Evolutionary conservation across 2,329 filamentous ascomycete species (phyloP).

Genomic region (Plenodomus tracheiphilus): DNA sequence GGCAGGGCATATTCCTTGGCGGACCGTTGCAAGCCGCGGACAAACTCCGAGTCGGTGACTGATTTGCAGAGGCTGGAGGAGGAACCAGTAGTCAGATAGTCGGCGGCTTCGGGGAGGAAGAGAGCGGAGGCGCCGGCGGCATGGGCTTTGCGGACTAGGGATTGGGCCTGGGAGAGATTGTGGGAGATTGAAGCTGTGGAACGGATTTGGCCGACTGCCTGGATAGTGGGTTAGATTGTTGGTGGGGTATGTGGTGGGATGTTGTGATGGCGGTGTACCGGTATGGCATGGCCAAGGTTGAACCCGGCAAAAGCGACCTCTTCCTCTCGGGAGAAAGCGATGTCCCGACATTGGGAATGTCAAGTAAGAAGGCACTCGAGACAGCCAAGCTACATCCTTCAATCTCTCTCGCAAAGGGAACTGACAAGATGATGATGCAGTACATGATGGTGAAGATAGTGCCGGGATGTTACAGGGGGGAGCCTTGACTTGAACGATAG

Average conservation of each 20-base stretch:
- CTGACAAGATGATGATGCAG: neutral
- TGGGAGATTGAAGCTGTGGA: slow-evolving; percentile 76
- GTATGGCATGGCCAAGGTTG: no score
- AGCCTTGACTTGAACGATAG: neutral
- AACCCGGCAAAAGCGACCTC: no score
- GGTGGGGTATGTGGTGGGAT: neutral
- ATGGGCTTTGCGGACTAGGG: slow-evolving; percentile 72
- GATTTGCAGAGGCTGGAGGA: slow-evolving; percentile 72
- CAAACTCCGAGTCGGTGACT: slow-evolving; percentile 69
- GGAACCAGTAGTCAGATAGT: slow-evolving; percentile 77
- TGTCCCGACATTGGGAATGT: no score
- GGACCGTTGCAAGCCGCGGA: slow-evolving; percentile 71
- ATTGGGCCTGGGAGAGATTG: slow-evolving; percentile 79
- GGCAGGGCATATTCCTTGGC: slow-evolving; percentile 67
- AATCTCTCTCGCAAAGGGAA: no score
- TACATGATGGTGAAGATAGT: neutral
- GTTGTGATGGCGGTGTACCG: neutral
- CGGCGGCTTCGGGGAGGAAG: slow-evolving; percentile 91
- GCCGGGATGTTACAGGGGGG: neutral
- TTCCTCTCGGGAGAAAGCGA: no score
- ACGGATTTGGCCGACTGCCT: slow-evolving; percentile 90
- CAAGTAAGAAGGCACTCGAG: neutral
- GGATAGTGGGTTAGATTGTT: slow-evolving; percentile 1
- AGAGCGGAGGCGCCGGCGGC: slow-evolving; percentile 78
- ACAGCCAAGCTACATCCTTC: neutral